Evolutionary conservation across 1,284 basidiomycete genomes (phyloP), one percentile per base, ranked within the genome.

Genomic region (Anthracocystis walkeri): DNA sequence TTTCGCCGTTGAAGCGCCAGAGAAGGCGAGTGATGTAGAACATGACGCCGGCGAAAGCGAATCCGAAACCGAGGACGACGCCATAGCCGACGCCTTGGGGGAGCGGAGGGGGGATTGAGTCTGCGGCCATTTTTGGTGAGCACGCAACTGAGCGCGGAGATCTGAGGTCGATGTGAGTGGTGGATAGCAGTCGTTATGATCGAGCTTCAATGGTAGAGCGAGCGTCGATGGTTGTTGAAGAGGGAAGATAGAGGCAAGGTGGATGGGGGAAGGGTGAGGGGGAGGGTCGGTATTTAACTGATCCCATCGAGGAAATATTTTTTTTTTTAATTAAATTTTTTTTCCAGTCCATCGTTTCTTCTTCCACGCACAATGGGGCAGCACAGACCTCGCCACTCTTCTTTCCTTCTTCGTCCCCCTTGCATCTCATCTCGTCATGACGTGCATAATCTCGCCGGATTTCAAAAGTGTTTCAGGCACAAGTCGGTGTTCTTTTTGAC

Each of bases 71-170:
- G 27, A 84, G 65, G n/a, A 84, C 75, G 18, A 83, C 80, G 44
- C 83, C 83, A 55, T 82, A 85, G 10, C 84, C 81, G 40, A 67
- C 77, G 14, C 83, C 81, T 42, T 84, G 81, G 25, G 57, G 63
- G n/a, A 83, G 73, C 4, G 81, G 79, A 0, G 75, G 71, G 10
- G 61, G 58, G 50, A 77, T 77, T 7, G 65, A 67, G 57, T 73
- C 64, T 44, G 64, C 69, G 21, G 69, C 55, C 63, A 66, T 67
- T 42, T 61, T 67, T 23, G 12, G 12, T 7, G 38, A 7, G 41
- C 18, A 4, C 16, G 6, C 41, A 4, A 2, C 14, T 20, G 41
- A 38, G 46, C 46, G 27, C 29, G 18, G 18, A 16, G 25, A 20
- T 42, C 20, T 38, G 23, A 31, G 12, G 12, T 40, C 8, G 14